phyloP scores from a whole-genome alignment of 371 early-diverging fungal genomes.

The Parasitella parasitica region DNA sequence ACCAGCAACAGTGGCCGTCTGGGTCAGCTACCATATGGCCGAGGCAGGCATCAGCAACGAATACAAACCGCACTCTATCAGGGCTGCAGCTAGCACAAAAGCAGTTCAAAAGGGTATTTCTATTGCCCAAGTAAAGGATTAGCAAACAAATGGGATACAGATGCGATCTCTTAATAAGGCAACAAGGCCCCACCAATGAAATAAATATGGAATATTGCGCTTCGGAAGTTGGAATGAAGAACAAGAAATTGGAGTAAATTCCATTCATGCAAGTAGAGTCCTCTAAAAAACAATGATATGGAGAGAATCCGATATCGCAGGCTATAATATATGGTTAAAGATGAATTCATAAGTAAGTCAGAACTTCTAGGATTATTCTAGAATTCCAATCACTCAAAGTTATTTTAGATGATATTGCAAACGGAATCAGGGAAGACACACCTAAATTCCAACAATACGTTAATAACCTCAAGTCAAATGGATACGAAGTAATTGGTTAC shows the following conservation, averaged over 20 bases:
- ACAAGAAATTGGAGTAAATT: neutral
- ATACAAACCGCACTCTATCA: neutral
- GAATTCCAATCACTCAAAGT: conserved; percentile 17
- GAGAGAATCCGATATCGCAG: conserved; percentile 13
- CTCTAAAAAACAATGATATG: conserved; percentile 11
- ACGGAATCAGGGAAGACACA: conserved; percentile 19
- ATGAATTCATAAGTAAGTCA: conserved; percentile 15
- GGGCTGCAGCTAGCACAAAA: conserved; percentile 6
- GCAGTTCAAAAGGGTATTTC: conserved; percentile 1
- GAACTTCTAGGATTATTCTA: conserved; percentile 9
- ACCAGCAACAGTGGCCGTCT: too few relatives aligned
- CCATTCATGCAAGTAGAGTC: too few relatives aligned
- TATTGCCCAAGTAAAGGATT: neutral
- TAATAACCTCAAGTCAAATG: conserved; percentile 14
- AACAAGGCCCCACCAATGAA: conserved; percentile 9
- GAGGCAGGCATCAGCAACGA: too few relatives aligned
- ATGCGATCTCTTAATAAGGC: conserved; percentile 14
- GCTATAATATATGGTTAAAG: conserved; percentile 14
- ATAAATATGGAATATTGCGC: conserved; percentile 18
- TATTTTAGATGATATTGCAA: conserved; percentile 23
- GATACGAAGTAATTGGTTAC: neutral
- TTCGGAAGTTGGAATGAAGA: conserved; percentile 8
- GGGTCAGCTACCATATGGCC: too few relatives aligned
- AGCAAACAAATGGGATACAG: neutral
- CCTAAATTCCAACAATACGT: conserved; percentile 21